Conservation (phyloP, 176 grass and related monocot genomes). For the Carex cristatella region DNA sequence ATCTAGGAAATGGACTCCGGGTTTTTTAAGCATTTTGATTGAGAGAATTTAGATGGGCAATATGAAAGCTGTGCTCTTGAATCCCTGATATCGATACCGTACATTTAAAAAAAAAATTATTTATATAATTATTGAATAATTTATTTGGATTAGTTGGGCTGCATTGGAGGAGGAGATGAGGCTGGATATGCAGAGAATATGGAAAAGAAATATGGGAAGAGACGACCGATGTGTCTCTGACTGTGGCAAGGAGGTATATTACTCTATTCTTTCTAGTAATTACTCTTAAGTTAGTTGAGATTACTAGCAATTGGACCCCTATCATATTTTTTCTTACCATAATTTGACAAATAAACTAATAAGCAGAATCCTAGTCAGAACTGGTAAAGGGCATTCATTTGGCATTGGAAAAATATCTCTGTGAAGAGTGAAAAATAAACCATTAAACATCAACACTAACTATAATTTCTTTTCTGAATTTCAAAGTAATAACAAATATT, state of each 20-base stretch:
- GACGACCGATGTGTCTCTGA: conserved; percentile 91
- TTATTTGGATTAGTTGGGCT: conserved; percentile 49
- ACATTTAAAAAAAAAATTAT: not conserved
- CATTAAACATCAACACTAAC: not conserved
- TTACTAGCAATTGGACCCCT: not conserved
- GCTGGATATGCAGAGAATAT: conserved; percentile 89
- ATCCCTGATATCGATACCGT: not conserved
- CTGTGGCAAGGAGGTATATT: conserved; percentile 78
- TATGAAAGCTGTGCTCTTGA: conserved; percentile 9
- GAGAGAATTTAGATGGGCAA: not conserved
- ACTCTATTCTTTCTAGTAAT: conserved; percentile 3
- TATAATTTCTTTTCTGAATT: not conserved
- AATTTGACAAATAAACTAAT: not conserved
- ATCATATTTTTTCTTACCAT: not conserved
- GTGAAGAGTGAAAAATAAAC: not conserved
- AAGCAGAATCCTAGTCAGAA: not conserved
- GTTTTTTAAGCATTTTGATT: conserved; percentile 3
- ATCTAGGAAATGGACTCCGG: not conserved
- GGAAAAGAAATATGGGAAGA: conserved; percentile 99
- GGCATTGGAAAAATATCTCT: not conserved
- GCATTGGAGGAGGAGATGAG: conserved; percentile 76
- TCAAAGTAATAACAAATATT: not conserved
- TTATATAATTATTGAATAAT: not conserved
- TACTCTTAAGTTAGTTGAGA: not conserved
- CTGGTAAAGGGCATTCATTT: not conserved